Base-by-base conservation (phyloP, 306 rosid species). In the Vicia villosa region DNA sequence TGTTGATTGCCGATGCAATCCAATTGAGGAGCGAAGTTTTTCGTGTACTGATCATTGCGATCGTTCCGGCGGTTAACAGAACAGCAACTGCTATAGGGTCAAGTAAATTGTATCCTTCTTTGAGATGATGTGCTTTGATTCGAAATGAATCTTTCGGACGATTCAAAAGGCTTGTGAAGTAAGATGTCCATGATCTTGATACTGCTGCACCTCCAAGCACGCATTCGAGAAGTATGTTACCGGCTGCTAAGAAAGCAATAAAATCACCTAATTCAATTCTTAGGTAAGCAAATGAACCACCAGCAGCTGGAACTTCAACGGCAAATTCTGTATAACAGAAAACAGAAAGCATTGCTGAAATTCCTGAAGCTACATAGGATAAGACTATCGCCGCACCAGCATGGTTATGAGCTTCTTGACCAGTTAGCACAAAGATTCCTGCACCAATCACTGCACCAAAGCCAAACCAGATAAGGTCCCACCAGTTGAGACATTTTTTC, bases 401-500 rank as follows among this genome's bases (percentile, higher is more conserved):
- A 66, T 77, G 66, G 2, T 57, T 3, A 12, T 75, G 85, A 0
- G 91, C 83, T 76, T 88, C 91, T 64, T 79, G 81, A 8, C 97
- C 97, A 1, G 96, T 86, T 12, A 86, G 62, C 10, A 86, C 97
- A 51, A 91, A 91, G 76, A 91, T 86, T 24, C 97, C 97, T 0
- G 93, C 86, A 0, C 97, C 97, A 10, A 87, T 74, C 14, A 89
- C 96, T 1, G 91, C 72, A 1, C 97, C 97, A 22, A 91, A 78
- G 11, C 97, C 97, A 5, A 91, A 85, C 97, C 96, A 91, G 5
- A 81, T 84, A 3, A 91, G 82, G 66, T 91, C 97, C 95, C 95
- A 91, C 95, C 90, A 91, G 2, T 68, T 83, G 46, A 84, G 86
- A 52, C 86, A 81, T 6, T 79, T 77, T 55, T 84, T 84, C 88